Base-by-base conservation (phyloP, 768 basidiomycete genomes). In the Tylopilus intermedius region DNA sequence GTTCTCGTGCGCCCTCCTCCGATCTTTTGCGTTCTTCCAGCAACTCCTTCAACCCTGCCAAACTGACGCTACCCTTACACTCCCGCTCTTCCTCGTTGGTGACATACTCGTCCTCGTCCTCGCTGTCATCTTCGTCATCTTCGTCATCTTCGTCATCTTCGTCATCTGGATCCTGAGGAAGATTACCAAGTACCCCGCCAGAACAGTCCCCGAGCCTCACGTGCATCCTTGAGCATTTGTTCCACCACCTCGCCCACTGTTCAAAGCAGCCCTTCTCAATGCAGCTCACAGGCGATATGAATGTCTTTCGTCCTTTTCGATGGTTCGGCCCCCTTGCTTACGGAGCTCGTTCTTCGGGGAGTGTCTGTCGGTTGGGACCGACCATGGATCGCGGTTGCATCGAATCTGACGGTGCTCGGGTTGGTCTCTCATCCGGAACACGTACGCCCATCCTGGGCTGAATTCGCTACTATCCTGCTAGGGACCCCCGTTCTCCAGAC, bases 191-290 rank as follows among this genome's bases (percentile, higher is more conserved):
- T 30, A 30, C 30, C 30, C 30, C 30, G 7, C 30, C 30, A 30
- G 30, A 30, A 30, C 30, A 30, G 30, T 30, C 30, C 9, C 7
- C 30, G 30, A 30, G 30, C 30, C 30, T 30, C 9, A 30, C 69
- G 0, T 79, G 76, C 63, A 77, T 72, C 18, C 59, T 55, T 0
- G 69, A 56, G 56, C 80, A 84, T 58, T 68, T 72, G 13, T 73
- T 74, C 79, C 81, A 86, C 88, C 88, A 90, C 44, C 75, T 70
- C 58, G 82, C 81, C 82, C 86, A 90, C 29, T 88, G 70, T 53
- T 77, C 73, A 49, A 63, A 71, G 50, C 72, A 72, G 7, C 39
- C 32, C 13, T 67, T 72, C 54, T 64, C 54, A 62, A 18, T 18
- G 18, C 18, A 18, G 18, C 18, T 18, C 18, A 18, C 18, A 18